Evolutionary conservation across 768 basidiomycete genomes (phyloP).

Genomic region (Suillus sp.): DNA sequence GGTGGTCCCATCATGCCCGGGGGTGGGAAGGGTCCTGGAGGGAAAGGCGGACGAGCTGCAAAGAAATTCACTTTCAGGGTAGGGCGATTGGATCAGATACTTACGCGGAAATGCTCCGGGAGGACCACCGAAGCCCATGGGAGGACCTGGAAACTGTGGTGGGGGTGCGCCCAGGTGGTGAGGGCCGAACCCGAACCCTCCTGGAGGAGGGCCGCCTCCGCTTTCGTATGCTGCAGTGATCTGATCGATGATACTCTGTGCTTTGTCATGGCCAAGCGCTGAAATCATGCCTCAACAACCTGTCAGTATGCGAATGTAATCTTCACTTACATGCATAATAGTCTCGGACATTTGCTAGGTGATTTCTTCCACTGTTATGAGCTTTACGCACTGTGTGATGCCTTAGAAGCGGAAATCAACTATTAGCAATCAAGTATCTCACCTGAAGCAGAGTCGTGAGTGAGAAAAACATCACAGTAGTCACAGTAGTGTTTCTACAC

Average conservation of each 20-base stretch:
- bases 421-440: constrained; percentile 22
- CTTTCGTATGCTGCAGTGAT: constrained; percentile 93
- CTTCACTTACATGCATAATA: constrained; percentile 85
- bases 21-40: constrained; percentile 55
- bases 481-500: constrained; percentile 90
- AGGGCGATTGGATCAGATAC: constrained; percentile 9
- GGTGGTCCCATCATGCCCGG: constrained; percentile 54
- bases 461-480: constrained; percentile 92
- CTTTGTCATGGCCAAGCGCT: constrained; percentile 95
- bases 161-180: constrained; percentile 68
- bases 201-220: constrained; percentile 82
- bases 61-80: constrained; percentile 16
- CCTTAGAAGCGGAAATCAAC: constrained; percentile 16
- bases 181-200: constrained; percentile 85
- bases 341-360: constrained; percentile 93
- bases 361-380: constrained; percentile 97
- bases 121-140: constrained; percentile 58
- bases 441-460: constrained; percentile 95
- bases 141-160: constrained; percentile 54
- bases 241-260: constrained; percentile 97
- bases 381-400: constrained; percentile 82
- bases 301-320: not conserved
- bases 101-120: constrained; percentile 25
- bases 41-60: constrained; percentile 69
- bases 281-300: constrained; percentile 19